Base-by-base conservation (phyloP, 129 eudicot genomes). In the Chrysanthemum seticuspe region DNA sequence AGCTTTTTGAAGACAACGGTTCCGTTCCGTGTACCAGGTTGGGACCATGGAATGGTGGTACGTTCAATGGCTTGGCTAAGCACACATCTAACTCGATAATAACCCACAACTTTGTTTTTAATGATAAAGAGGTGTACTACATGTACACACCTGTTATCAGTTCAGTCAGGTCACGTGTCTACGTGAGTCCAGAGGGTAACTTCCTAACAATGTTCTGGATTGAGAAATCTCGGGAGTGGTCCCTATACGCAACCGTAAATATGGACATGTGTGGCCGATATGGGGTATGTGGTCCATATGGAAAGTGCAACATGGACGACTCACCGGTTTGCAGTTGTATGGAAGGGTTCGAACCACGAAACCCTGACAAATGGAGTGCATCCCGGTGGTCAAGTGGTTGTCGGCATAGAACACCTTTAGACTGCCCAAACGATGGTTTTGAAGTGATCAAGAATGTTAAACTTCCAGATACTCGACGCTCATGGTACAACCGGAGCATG, bases 41-140 rank as follows among this genome's bases (percentile, higher is more conserved):
- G 3, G 87, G 87, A 13, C 77, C 87, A 4, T 83, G 87, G 87
- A 79, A 83, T 13, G 83, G 87, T 10, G 12, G 49, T 6, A n/a
- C 67, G 13, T 83, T 63, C 45, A 83, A 72, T 2, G 83, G 76
- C 13, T 6, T 51, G 34, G 51, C 73, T 0, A 15, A 15, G 0
- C 10, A 55, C 15, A 2, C 2, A 5, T 51, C 58, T 0, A 61
- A 31, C 5, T 2, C 50, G 4, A 40, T 72, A 48, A 58, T 47
- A 10, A 54, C 18, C 1, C 6, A 10, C 5, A 57, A 15, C 2
- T 27, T 52, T 23, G 79, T 74, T 50, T 44, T 63, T 15, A 48
- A 54, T 6, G 47, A 75, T 59, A 25, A 15, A 60, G 79, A 73
- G 55, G 44, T 73, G 2, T 82, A 67, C 47, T 25, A 55, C 36